Evolutionary conservation across 176 grass and related monocot genomes (phyloP).

Genomic region (Elymus sibiricus): DNA sequence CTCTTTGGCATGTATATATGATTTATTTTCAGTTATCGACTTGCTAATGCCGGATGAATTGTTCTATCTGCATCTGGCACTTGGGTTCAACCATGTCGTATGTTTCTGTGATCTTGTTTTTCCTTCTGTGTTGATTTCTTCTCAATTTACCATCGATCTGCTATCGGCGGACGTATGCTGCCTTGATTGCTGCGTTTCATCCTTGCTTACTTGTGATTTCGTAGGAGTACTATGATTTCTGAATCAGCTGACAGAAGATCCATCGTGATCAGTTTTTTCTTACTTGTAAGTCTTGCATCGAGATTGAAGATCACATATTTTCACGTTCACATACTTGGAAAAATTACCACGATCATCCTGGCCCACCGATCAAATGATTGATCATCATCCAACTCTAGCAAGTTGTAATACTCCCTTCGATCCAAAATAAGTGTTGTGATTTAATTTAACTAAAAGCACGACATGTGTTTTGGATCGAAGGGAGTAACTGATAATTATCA

Average conservation of each 20-base stretch:
- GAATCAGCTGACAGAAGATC: background rate
- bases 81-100: background rate
- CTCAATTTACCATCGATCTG: background rate
- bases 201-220: background rate
- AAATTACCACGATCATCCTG: background rate
- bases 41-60: slow-evolving; percentile 2
- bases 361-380: slow-evolving; percentile 8
- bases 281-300: background rate
- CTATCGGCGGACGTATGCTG: background rate
- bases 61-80: background rate
- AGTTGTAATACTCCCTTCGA: background rate
- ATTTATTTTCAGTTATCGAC: slow-evolving; percentile 3
- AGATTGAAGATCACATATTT: background rate
- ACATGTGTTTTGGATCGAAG: too few species aligned
- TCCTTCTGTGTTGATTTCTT: background rate
- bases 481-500: too few species aligned
- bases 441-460: too few species aligned
- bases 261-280: background rate
- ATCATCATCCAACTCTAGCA: background rate
- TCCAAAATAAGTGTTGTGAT: too few species aligned
- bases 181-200: background rate
- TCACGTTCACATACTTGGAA: background rate
- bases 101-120: background rate
- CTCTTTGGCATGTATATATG: slow-evolving; percentile 29
- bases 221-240: background rate